phyloP scores from a whole-genome alignment of 2,329 filamentous ascomycete species.

The Ophiostoma australiae region DNA sequence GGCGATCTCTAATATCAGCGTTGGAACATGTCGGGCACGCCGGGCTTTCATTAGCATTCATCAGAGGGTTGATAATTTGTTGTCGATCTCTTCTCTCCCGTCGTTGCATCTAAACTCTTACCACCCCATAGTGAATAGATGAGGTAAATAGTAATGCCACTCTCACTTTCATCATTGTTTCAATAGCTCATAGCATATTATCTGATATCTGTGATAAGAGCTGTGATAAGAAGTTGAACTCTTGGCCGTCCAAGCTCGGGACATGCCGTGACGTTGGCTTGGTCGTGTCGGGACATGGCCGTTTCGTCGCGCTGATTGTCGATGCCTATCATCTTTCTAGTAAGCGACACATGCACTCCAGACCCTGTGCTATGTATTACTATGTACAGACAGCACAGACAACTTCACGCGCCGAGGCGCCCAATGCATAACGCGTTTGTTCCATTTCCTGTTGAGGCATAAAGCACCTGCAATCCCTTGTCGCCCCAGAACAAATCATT shows the following conservation, averaged over 20 bases:
- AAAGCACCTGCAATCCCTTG: background rate
- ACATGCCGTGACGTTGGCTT: conserved; percentile 1
- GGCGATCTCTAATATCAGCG: background rate
- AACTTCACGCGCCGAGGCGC: background rate
- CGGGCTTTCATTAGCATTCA: background rate
- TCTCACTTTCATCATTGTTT: background rate
- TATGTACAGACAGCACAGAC: background rate
- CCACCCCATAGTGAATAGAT: background rate
- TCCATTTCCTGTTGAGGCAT: conserved; percentile 13
- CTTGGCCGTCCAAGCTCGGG: background rate
- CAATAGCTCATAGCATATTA: background rate
- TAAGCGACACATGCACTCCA: background rate
- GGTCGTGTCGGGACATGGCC: background rate
- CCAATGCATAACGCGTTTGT: conserved; percentile 10
- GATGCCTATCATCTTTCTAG: background rate
- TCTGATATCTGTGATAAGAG: background rate
- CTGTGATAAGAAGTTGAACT: background rate
- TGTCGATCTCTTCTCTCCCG: background rate
- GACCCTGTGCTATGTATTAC: background rate
- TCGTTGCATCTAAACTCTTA: background rate
- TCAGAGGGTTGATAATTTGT: background rate
- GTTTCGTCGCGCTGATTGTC: background rate
- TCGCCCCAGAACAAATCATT: conserved; percentile 15
- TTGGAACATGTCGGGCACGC: conserved; percentile 10
- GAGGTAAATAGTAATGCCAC: background rate